Evolutionary conservation across 495 filamentous ascomycete genomes (phyloP).

Genomic region (Podospora pseudoanserina): DNA sequence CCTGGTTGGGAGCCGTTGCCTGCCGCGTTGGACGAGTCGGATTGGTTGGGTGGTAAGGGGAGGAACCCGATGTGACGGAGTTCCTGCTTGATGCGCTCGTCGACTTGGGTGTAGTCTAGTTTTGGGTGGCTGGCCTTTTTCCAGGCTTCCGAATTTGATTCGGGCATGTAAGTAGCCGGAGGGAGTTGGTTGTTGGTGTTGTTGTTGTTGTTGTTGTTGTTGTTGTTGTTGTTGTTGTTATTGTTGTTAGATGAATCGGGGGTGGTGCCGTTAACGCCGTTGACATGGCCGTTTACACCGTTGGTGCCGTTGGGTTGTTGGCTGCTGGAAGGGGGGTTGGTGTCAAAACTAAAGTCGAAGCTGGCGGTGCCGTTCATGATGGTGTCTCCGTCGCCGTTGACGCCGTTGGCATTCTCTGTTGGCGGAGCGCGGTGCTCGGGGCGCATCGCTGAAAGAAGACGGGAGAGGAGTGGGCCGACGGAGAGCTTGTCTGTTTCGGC

Average conservation of each 20-base stretch:
- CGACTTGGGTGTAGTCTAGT: slow-evolving; percentile 77
- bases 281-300: slow-evolving; percentile 37
- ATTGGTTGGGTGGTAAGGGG: slow-evolving; percentile 53
- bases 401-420: slow-evolving; percentile 56
- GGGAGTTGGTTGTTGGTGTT: slow-evolving; percentile 42
- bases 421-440: slow-evolving; percentile 69
- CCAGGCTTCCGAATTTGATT: slow-evolving; percentile 58
- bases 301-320: slow-evolving; percentile 49
- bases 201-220: slow-evolving; percentile 16
- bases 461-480: slow-evolving; percentile 75
- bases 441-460: slow-evolving; percentile 77
- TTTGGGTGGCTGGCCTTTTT: slow-evolving; percentile 58
- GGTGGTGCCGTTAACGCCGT: slow-evolving; percentile 26
- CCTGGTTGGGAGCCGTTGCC: slow-evolving; percentile 42
- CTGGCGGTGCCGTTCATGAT: slow-evolving; percentile 26
- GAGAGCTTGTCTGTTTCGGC: slow-evolving; percentile 90
- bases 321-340: slow-evolving; percentile 3
- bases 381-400: slow-evolving; percentile 45
- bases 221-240: too few relatives aligned
- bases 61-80: slow-evolving; percentile 92
- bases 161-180: slow-evolving; percentile 72
- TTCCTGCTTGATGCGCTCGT: slow-evolving; percentile 86
- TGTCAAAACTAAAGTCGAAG: slow-evolving; percentile 22
- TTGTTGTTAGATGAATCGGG: slow-evolving; percentile 3
- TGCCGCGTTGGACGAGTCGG: slow-evolving; percentile 20